Conservation (phyloP, 2,329 filamentous ascomycete species). For the Aspergillus melleus region DNA sequence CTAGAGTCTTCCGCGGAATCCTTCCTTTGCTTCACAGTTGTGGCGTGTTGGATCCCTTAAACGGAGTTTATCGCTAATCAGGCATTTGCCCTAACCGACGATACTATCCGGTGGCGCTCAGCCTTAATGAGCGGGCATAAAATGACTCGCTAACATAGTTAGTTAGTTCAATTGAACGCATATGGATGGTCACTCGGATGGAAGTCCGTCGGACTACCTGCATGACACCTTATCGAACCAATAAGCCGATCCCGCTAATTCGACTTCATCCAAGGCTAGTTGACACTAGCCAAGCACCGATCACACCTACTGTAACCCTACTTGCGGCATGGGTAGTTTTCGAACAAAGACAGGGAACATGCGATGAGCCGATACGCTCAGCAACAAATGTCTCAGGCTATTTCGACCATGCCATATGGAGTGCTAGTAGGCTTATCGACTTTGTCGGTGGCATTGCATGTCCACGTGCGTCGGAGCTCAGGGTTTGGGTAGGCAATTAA, state of each 20-base stretch:
- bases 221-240: neutral
- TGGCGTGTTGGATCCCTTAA: no score
- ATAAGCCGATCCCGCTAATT: neutral
- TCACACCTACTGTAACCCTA: neutral
- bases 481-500: no score
- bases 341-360: neutral
- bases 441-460: no score
- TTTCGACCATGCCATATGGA: no score
- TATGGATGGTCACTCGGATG: neutral
- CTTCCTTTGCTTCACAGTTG: no score
- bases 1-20: no score
- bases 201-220: neutral
- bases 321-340: neutral
- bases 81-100: neutral
- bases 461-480: no score
- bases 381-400: no score
- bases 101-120: neutral
- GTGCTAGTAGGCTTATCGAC: no score
- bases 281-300: neutral
- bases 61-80: neutral
- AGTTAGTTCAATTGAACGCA: neutral
- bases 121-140: neutral
- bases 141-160: neutral
- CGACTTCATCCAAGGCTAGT: no score
- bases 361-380: no score